Conservation (phyloP, 2,329 filamentous ascomycete genomes). For the Myriosclerotinia curreyana region DNA sequence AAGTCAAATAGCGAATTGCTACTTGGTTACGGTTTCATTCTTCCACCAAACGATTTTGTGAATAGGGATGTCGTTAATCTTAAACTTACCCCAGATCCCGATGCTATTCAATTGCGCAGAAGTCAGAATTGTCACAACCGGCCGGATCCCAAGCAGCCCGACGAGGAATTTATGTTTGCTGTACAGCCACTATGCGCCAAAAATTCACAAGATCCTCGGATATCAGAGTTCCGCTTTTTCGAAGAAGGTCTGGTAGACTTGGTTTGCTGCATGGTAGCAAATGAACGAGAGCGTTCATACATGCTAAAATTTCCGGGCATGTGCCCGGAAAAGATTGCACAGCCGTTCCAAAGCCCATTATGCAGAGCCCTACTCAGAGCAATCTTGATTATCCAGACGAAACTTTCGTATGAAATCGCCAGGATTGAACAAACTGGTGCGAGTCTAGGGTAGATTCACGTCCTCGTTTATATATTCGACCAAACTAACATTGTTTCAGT, state of each 20-base stretch:
- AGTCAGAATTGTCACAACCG: slow-evolving; percentile 29
- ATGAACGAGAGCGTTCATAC: slow-evolving; percentile 28
- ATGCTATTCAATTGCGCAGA: slow-evolving; percentile 28
- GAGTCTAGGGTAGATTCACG: slow-evolving; percentile 21
- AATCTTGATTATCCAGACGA: slow-evolving; percentile 26
- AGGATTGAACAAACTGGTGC: slow-evolving; percentile 23
- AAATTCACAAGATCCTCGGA: not conserved
- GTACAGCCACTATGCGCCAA: not conserved
- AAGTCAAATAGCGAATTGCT: slow-evolving; percentile 72
- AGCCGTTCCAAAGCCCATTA: slow-evolving; percentile 25
- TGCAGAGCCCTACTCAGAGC: slow-evolving; percentile 26
- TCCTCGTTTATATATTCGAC: not conserved
- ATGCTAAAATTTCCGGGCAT: slow-evolving; percentile 15
- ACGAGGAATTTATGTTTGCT: slow-evolving; percentile 36
- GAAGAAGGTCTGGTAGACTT: slow-evolving; percentile 35
- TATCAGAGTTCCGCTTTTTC: slow-evolving; percentile 25
- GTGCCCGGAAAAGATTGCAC: slow-evolving; percentile 26
- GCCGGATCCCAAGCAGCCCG: slow-evolving; percentile 14
- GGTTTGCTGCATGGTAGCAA: slow-evolving; percentile 35
- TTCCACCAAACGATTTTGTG: slow-evolving; percentile 44
- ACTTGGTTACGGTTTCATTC: slow-evolving; percentile 60
- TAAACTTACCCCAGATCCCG: slow-evolving; percentile 29
- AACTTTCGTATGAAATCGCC: slow-evolving; percentile 28
- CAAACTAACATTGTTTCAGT: slow-evolving; percentile 25
- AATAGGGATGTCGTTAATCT: slow-evolving; percentile 41